Base-by-base conservation (phyloP, 768 basidiomycete genomes). In the Lentinus brumalis region DNA sequence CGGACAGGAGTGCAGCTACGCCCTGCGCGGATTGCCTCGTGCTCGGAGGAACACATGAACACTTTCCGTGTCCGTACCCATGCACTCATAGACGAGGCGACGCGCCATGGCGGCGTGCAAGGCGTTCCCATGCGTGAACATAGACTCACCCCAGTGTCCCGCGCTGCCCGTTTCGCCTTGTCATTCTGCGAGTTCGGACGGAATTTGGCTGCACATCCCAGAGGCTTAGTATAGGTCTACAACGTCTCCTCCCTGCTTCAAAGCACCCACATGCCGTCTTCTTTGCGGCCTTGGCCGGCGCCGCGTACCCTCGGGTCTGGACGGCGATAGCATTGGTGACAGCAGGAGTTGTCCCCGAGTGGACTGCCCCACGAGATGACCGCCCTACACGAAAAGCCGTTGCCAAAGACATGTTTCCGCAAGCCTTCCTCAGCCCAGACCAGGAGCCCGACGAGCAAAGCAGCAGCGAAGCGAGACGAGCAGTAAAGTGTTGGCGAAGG, bases 141-240 rank as follows among this genome's bases (percentile, higher is more conserved):
- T 6, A 1, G 44, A 59, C 60, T 47, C 54, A 63, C 62, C 50
- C 62, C 62, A 41, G 62, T 16, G 51, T 63, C 62, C 35, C 62
- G 58, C 35, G 26, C 26, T 2, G 18, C 57, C 12, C 50, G 39
- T 50, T 56, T 59, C 42, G 45, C n/a, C 44, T 52, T 18, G 7
- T 56, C 45, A 2, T 56, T 49, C 12, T 58, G 54, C 31, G 50
- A 40, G 29, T 63, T 63, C 21, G 53, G 31, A 40, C 50, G 50
- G 54, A 63, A 63, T 44, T 56, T 63, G 11, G 57, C 62, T 63
- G n/a, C 7, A 39, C 10, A 3, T n/a, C 30, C 8, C 2, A 30
- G 21, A 30, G 21, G 3, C 11, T 26, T 14, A 32, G 38, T 14
- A 29, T 52, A 29, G 42, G 46, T 8, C 11, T 29, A 5, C n/a